Evolutionary conservation across 202 grass and related monocot species (phyloP).

Genomic region (Saccharum hybrid): DNA sequence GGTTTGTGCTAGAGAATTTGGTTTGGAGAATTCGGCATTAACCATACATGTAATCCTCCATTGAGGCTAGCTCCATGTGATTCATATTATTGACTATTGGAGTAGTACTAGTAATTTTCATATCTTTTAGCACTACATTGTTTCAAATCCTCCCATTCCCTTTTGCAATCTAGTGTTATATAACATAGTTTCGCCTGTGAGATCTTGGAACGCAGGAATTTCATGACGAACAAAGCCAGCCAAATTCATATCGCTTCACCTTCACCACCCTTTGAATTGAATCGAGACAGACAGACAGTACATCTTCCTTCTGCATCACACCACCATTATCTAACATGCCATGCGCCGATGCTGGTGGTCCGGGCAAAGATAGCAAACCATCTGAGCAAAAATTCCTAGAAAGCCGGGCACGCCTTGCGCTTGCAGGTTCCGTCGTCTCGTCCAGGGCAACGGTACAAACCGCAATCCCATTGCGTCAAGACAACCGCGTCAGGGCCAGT

Average conservation of each 20-base stretch:
- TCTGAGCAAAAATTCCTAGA: not conserved
- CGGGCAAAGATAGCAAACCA: conserved; percentile 38
- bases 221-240: not conserved
- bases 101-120: not conserved
- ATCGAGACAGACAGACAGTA: not conserved
- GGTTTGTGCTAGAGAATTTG: conserved; percentile 24
- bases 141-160: not conserved
- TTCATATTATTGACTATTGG: not conserved
- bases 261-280: not conserved
- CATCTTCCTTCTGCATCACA: too few species aligned
- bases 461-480: not conserved
- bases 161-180: too few species aligned
- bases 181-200: too few species aligned
- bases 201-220: not conserved
- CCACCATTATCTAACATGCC: not conserved
- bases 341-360: conserved; percentile 23
- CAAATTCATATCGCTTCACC: not conserved
- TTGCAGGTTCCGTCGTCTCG: not conserved
- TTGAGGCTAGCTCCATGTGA: conserved; percentile 27
- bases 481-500: not conserved
- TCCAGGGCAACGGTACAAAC: conserved; percentile 12
- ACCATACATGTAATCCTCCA: conserved; percentile 39
- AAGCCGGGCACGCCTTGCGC: too few species aligned
- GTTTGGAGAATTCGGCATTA: conserved; percentile 8
- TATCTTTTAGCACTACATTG: not conserved